phyloP scores from a whole-genome alignment of 1,284 basidiomycete genomes.

The Irpex rosettiformis region DNA sequence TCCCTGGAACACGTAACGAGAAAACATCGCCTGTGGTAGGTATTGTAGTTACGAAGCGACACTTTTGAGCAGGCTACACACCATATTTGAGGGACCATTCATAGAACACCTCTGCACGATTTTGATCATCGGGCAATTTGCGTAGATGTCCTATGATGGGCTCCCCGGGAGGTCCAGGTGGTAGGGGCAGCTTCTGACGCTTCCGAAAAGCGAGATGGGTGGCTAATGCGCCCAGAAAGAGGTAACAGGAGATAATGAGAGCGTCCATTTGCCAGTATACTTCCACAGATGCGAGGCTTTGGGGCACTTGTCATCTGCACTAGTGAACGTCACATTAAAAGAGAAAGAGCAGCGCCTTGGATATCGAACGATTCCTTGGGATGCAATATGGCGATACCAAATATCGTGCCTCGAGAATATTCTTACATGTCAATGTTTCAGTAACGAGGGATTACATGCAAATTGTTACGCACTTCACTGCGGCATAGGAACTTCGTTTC shows the following conservation, averaged over 20 bases:
- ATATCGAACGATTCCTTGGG: neutral
- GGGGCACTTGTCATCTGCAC: no score
- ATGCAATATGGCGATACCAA: neutral
- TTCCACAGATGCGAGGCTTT: no score
- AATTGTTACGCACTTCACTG: no score
- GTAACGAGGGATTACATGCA: neutral
- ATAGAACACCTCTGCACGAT: neutral
- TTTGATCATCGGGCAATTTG: neutral
- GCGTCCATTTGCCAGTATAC: neutral
- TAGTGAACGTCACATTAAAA: no score
- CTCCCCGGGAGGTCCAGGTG: neutral
- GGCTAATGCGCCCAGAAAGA: neutral
- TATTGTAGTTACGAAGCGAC: neutral
- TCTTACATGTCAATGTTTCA: neutral
- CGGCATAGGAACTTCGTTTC: neutral
- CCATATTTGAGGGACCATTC: neutral
- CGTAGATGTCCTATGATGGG: neutral
- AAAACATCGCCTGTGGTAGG: neutral
- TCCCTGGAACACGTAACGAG: conserved; percentile 1
- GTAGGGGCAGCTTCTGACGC: neutral
- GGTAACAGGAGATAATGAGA: neutral
- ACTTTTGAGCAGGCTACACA: neutral
- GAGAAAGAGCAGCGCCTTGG: neutral
- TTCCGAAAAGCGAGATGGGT: neutral
- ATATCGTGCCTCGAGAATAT: no score